Conservation (phyloP, 495 filamentous ascomycete genomes). For the Friedmanniomyces simplex region DNA sequence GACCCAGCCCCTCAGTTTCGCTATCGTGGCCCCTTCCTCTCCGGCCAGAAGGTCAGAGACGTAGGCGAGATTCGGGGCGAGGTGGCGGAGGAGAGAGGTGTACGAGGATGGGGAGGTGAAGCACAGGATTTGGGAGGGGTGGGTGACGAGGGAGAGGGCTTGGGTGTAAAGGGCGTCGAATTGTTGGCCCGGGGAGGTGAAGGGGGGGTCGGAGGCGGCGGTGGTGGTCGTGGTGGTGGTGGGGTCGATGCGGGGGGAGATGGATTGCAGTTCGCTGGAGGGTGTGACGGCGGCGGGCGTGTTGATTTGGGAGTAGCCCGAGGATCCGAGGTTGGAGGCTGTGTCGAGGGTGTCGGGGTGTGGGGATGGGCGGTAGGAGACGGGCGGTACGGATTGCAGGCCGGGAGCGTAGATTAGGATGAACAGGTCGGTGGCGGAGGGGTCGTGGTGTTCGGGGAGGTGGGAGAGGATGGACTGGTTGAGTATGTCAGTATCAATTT, state of each 20-base stretch:
- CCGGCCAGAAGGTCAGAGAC: constrained; percentile 56
- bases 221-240: constrained; percentile 20
- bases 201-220: constrained; percentile 23
- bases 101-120: constrained; percentile 71
- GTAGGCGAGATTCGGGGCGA: constrained; percentile 74
- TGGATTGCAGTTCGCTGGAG: constrained; percentile 47
- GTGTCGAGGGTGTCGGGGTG: constrained; percentile 24
- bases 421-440: constrained; percentile 60
- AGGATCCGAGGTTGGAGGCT: constrained; percentile 62
- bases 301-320: constrained; percentile 69
- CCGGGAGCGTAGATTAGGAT: constrained; percentile 79
- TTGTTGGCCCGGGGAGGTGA: constrained; percentile 31
- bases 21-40: constrained; percentile 23
- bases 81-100: constrained; percentile 71
- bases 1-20: constrained; percentile 54
- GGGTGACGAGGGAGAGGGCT: constrained; percentile 65
- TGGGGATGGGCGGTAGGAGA: constrained; percentile 31
- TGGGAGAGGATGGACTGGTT: constrained; percentile 78
- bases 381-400: constrained; percentile 48
- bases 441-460: constrained; percentile 62
- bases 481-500: background rate
- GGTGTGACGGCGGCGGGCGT: constrained; percentile 55
- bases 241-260: constrained; percentile 31
- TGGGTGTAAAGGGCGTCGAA: constrained; percentile 70
- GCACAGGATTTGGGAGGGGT: constrained; percentile 73